phyloP scores from a whole-genome alignment of 768 basidiomycete genomes.

The Phaffia australis region DNA sequence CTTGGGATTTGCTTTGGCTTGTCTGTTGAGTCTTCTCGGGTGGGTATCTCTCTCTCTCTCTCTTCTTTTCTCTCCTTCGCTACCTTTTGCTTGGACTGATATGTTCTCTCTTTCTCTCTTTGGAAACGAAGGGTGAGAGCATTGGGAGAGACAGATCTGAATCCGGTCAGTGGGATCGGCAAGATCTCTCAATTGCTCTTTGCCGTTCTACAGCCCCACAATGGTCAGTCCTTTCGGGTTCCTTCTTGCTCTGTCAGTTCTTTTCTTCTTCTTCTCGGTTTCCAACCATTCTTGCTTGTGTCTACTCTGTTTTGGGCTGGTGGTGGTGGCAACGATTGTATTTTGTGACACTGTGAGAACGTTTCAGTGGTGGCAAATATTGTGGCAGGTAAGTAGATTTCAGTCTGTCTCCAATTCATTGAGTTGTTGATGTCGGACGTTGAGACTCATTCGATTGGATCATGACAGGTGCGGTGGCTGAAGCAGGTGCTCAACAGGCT shows the following conservation, averaged over 20 bases:
- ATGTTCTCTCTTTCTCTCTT: conserved; percentile 21
- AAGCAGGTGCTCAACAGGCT: conserved; percentile 42
- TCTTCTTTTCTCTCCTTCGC: background rate
- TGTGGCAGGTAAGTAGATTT: conserved; percentile 81
- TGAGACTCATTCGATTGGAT: no score
- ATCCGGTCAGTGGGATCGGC: conserved; percentile 61
- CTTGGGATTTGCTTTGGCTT: conserved; percentile 69
- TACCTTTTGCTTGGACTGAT: background rate
- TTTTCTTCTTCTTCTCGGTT: background rate
- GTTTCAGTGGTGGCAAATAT: conserved; percentile 83
- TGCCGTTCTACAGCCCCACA: conserved; percentile 53
- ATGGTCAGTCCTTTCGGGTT: conserved; percentile 12
- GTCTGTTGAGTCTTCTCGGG: conserved; percentile 79
- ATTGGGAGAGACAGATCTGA: conserved; percentile 84
- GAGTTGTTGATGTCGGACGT: background rate
- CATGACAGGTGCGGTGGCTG: conserved; percentile 17
- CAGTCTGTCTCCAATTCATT: conserved; percentile 39
- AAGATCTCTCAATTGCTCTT: conserved; percentile 92
- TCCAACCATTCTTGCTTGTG: conserved; percentile 39
- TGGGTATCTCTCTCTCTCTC: conserved; percentile 36
- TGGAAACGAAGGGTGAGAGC: conserved; percentile 61
- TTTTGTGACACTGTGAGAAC: conserved; percentile 34
- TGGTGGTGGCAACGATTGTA: no score
- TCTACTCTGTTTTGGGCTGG: background rate
- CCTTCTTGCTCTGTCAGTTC: background rate